Base-by-base conservation (phyloP, 179 eudicot genomes). In the Nepenthes alata region DNA sequence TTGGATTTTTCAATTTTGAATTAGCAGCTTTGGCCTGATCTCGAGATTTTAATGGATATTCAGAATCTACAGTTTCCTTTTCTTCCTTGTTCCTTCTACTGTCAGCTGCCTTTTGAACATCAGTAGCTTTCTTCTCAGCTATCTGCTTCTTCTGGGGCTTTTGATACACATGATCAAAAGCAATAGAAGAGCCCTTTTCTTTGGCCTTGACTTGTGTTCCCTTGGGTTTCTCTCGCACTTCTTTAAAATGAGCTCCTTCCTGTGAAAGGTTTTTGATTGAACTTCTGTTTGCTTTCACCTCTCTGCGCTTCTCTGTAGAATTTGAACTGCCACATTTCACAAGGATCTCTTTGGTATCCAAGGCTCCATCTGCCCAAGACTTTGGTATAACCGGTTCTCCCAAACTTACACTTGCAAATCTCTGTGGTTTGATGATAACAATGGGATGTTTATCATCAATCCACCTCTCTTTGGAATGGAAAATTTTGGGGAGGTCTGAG, bases 351-450 rank as follows among this genome's bases (percentile, higher is more conserved):
- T 75, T n/a, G 11, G 54, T 37, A 25, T 60, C 55, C 48, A 13
- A 11, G 54, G 55, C 58, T 55, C 41, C 65, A 58, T 71, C 64
- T 13, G 59, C 72, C 11, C 57, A 54, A 37, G 25, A 60, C 50
- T 37, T 75, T 5, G 72, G 66, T 38, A 10, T 10, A 47, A 41
- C 37, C 64, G 64, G 54, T 36, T 69, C 66, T 58, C 73, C 78
- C 6, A 53, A 49, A 37, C 59, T 63, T 15, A 38, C 45, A 51
- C 66, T 67, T 35, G 79, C 61, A 71, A 57, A 62, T 8, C 61
- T 53, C 60, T 62, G 35, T 44, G 97, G 97, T 59, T 67, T 88
- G 68, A 91, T 79, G 60, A 86, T 47, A 37, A 89, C 97, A 49
- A 89, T 87, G 11, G 95, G 97, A 0, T 87, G 80, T 38, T 70